These are phyloP conservation scores for Jatropha curcas DNA, from an alignment of 345 rosid genomes.

Conservation along the genomic window DNA sequence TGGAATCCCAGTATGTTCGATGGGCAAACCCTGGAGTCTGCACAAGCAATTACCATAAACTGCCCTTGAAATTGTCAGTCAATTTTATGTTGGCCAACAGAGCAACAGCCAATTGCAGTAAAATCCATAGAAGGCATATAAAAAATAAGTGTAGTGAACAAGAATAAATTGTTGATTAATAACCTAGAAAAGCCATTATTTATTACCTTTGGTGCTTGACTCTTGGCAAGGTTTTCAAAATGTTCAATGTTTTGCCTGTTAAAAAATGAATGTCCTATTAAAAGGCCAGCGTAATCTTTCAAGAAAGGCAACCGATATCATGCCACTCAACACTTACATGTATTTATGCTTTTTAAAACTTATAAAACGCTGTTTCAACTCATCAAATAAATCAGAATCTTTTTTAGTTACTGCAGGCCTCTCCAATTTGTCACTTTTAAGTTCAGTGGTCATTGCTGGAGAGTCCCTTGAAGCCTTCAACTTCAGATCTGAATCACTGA, in stretches of 20 bases:
- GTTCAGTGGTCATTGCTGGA: slow-evolving; percentile 36
- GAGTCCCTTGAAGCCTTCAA: slow-evolving; percentile 44
- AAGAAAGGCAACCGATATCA: slow-evolving; percentile 13
- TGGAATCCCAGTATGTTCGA: slow-evolving; percentile 81
- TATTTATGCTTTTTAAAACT: slow-evolving; percentile 67
- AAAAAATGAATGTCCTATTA: slow-evolving; percentile 16
- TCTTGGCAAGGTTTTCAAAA: slow-evolving; percentile 60
- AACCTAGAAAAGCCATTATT: slow-evolving; percentile 7
- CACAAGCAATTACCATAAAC: slow-evolving; percentile 98
- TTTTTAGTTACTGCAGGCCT: slow-evolving; percentile 32
- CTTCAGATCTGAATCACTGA: slow-evolving; percentile 37
- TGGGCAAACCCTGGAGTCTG: slow-evolving; percentile 97
- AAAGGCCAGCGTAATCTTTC: slow-evolving; percentile 1
- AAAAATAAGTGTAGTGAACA: not conserved
- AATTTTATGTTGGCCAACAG: not conserved
- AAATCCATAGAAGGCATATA: not conserved
- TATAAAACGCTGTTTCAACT: slow-evolving; percentile 68
- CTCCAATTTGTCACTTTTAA: slow-evolving; percentile 33
- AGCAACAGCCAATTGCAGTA: slow-evolving; percentile 11
- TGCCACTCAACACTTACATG: slow-evolving; percentile 47
- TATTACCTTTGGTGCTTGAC: slow-evolving; percentile 84
- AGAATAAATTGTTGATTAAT: not conserved
- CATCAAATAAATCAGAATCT: slow-evolving; percentile 44
- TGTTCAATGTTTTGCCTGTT: slow-evolving; percentile 73
- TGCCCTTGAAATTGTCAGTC: slow-evolving; percentile 47